A percentile compares a stretch with the other conserved stretches of the same genome.
phyloP scores from a whole-genome alignment of 169 alveolate genomes.

The Perkinsus chesapeaki region DNA sequence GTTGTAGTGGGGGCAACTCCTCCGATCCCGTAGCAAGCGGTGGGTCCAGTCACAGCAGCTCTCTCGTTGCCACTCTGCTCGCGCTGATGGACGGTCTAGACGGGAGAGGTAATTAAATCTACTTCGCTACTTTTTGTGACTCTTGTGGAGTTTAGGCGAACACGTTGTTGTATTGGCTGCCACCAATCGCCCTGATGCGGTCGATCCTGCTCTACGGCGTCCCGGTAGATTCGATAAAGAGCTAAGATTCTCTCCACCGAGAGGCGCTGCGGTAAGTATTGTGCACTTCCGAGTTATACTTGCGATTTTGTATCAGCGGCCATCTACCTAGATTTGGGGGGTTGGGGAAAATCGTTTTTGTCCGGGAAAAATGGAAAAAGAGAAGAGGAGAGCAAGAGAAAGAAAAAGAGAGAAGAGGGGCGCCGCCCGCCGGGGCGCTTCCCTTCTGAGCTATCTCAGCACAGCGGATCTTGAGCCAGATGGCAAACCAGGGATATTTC shows the following conservation, averaged over 20 bases:
- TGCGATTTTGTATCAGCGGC: background rate
- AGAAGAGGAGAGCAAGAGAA: no score
- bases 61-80: conserved; percentile 89
- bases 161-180: conserved; percentile 88
- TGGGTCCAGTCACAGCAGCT: background rate
- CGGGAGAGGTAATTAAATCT: conserved; percentile 84
- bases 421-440: no score
- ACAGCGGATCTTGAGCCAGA: no score
- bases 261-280: conserved; percentile 50
- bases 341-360: no score
- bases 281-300: background rate
- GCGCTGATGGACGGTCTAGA: conserved; percentile 95
- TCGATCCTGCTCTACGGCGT: conserved; percentile 95
- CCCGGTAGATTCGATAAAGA: conserved; percentile 93
- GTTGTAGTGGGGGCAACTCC: background rate
- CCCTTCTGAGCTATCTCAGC: no score
- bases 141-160: conserved; percentile 42
- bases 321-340: no score
- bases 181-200: conserved; percentile 91
- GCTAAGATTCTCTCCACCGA: conserved; percentile 93
- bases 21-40: background rate
- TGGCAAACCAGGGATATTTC: no score
- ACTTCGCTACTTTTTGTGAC: no score
- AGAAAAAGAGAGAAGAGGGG: no score
- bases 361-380: no score